These are phyloP conservation scores for Beauveria sp. DNA, from an alignment of 2,329 filamentous ascomycete species.

Conservation along the genomic window DNA sequence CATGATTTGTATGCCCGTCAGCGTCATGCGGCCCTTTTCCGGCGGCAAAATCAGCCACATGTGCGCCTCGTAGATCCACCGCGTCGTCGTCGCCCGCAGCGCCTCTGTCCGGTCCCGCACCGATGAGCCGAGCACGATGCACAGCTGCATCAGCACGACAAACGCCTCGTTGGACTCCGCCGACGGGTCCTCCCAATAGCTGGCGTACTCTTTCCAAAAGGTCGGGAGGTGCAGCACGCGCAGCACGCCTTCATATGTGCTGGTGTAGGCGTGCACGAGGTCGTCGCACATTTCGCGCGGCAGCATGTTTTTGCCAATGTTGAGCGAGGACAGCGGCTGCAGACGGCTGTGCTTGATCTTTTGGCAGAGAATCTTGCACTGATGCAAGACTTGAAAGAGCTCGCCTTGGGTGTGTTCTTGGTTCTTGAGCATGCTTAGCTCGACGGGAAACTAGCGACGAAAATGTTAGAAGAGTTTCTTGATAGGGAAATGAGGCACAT, in stretches of 20 bases:
- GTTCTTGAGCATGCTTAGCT: constrained; percentile 20
- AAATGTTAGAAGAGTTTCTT: background rate
- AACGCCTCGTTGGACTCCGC: constrained; percentile 32
- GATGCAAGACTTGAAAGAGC: constrained; percentile 25
- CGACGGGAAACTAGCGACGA: constrained; percentile 21
- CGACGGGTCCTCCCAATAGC: constrained; percentile 37
- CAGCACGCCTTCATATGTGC: constrained; percentile 48
- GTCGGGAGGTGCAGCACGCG: constrained; percentile 51
- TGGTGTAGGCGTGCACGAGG: constrained; percentile 45
- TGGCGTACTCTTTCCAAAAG: constrained; percentile 46
- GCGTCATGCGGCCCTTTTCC: constrained; percentile 41
- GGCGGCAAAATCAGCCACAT: constrained; percentile 39
- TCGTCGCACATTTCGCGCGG: constrained; percentile 35
- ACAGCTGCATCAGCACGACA: constrained; percentile 44
- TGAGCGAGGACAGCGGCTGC: constrained; percentile 26
- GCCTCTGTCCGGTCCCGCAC: constrained; percentile 38
- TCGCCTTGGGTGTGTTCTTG: constrained; percentile 22
- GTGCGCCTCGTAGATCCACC: constrained; percentile 47
- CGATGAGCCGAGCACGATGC: constrained; percentile 43
- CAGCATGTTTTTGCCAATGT: constrained; percentile 33
- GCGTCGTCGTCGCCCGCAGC: constrained; percentile 33
- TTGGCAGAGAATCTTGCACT: constrained; percentile 34
- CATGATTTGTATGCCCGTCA: constrained; percentile 43
- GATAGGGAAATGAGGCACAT: background rate
- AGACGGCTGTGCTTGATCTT: constrained; percentile 33